Evolutionary conservation across 331 rosid genomes (phyloP).

Genomic region (Pyracantha coccinea): DNA sequence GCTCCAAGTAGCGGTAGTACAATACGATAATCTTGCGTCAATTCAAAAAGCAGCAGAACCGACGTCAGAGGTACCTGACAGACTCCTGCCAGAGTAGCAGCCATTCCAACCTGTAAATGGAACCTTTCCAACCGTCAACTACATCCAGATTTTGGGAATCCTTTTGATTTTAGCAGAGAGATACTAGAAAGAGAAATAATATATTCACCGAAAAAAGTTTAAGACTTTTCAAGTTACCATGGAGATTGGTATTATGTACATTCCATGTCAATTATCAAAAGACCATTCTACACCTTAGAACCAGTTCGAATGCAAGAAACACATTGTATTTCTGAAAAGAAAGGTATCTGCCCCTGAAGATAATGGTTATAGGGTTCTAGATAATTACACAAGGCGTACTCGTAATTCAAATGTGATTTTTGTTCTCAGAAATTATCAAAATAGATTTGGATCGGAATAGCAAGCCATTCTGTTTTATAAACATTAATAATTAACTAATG

Average conservation of each 20-base stretch:
- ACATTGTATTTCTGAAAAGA: constrained; percentile 5
- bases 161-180: not conserved
- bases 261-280: not conserved
- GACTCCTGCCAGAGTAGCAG: constrained; percentile 97
- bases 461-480: too few relatives aligned
- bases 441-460: too few relatives aligned
- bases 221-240: not conserved
- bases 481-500: too few relatives aligned
- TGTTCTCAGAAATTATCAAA: constrained; percentile 9
- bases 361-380: not conserved
- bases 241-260: not conserved
- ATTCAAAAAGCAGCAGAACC: constrained; percentile 82
- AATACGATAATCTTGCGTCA: constrained; percentile 90
- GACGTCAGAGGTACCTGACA: constrained; percentile 96
- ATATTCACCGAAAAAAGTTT: not conserved
- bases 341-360: constrained; percentile 7
- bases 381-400: not conserved
- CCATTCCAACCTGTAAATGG: constrained; percentile 94
- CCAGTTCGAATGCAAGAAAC: not conserved
- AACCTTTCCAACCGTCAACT: constrained; percentile 18
- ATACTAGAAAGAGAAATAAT: not conserved
- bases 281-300: not conserved
- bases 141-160: constrained; percentile 8
- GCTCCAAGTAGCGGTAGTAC: constrained; percentile 93
- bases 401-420: constrained; percentile 11